Percentiles rank a stretch among this genome's conserved stretches.
Conservation (phyloP, 78 protist genomes). For the Dictyostelium capitatum region DNA sequence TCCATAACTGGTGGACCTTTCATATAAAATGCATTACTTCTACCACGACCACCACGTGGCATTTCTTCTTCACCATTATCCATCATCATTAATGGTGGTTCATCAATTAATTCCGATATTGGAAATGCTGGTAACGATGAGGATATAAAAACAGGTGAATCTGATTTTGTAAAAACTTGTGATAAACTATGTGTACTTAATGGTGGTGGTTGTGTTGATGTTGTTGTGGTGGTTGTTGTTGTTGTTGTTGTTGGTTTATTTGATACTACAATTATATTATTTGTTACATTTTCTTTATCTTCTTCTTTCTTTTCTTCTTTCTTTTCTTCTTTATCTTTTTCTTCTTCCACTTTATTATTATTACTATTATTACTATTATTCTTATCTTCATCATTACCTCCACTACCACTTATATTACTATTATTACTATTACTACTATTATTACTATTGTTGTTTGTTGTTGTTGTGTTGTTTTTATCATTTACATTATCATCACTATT, state of each 20-base stretch:
- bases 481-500: not conserved
- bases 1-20: conserved; percentile 61
- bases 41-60: conserved; percentile 74
- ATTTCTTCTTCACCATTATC: conserved; percentile 43
- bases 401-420: not conserved
- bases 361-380: conserved; percentile 21
- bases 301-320: conserved; percentile 2
- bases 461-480: not conserved
- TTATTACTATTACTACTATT: not conserved
- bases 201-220: not conserved
- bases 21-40: conserved; percentile 75
- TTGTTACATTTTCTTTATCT: conserved; percentile 15
- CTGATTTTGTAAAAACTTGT: not conserved
- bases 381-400: not conserved
- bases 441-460: not conserved
- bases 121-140: conserved; percentile 40
- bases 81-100: not conserved
- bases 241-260: not conserved
- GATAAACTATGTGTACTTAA: not conserved
- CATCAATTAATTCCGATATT: not conserved
- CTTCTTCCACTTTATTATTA: not conserved
- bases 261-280: conserved; percentile 3
- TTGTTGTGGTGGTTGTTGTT: not conserved
- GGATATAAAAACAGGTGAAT: conserved; percentile 31
- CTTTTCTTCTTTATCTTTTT: not conserved